A percentile compares a stretch with the other conserved stretches of the same genome.
phyloP scores from a whole-genome alignment of 139 green algal genomes.

The Coelastrella sp. region DNA sequence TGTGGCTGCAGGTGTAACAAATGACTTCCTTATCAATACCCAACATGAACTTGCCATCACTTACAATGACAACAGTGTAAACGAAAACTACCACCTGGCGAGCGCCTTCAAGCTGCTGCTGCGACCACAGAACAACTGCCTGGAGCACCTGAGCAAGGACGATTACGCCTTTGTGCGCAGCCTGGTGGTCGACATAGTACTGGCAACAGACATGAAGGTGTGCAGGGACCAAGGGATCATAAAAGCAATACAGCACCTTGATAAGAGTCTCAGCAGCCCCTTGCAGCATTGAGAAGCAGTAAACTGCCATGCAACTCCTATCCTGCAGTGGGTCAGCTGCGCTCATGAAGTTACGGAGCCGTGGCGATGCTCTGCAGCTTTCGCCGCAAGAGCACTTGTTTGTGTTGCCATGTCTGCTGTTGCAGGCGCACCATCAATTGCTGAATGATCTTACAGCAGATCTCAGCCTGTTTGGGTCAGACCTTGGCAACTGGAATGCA shows the following conservation, averaged over 20 bases:
- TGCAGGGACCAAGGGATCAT: neutral
- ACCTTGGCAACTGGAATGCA: conserved; percentile 44
- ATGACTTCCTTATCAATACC: conserved; percentile 58
- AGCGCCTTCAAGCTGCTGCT: conserved; percentile 63
- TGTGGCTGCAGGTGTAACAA: conserved; percentile 45
- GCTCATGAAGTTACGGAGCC: too few relatives aligned
- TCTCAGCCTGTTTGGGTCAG: conserved; percentile 17
- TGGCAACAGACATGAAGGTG: conserved; percentile 69
- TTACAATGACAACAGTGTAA: conserved; percentile 65
- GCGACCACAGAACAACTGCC: conserved; percentile 41
- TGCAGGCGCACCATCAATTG: conserved; percentile 38
- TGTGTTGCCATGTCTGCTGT: neutral
- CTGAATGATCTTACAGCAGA: conserved; percentile 16
- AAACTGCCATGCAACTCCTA: too few relatives aligned
- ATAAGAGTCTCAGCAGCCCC: too few relatives aligned
- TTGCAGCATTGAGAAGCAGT: too few relatives aligned
- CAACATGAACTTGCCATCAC: conserved; percentile 48
- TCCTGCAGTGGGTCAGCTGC: too few relatives aligned
- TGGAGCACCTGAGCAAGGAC: conserved; percentile 34
- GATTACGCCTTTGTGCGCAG: conserved; percentile 40
- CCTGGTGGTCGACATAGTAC: conserved; percentile 55
- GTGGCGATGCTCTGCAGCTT: too few relatives aligned
- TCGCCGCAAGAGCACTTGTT: neutral
- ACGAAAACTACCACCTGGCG: conserved; percentile 71
- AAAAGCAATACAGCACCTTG: neutral